phyloP scores from a whole-genome alignment of 2,329 filamentous ascomycete genomes.

The Penicillium rolfsii region DNA sequence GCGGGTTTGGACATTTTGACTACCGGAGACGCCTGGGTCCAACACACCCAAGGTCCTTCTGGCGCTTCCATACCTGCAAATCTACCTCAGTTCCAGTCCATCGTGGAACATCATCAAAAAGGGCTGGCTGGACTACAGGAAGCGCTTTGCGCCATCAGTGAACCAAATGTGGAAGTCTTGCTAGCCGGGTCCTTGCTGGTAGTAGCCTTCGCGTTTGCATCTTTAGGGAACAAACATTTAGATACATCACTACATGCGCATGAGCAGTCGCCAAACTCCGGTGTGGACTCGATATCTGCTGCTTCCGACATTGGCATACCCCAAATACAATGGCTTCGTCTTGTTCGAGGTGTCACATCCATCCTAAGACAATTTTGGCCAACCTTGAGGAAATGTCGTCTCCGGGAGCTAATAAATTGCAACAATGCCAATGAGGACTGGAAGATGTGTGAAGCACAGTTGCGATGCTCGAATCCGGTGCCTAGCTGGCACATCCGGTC shows the following conservation, averaged over 20 bases:
- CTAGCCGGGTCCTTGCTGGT: constrained; percentile 25
- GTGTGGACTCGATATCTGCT: background rate
- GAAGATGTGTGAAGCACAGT: constrained; percentile 8
- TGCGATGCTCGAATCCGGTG: background rate
- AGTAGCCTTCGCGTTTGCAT: constrained; percentile 28
- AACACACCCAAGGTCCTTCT: background rate
- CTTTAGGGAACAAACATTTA: constrained; percentile 14
- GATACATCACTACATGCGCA: background rate
- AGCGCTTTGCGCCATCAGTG: constrained; percentile 12
- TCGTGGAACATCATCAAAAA: constrained; percentile 29
- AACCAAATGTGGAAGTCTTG: constrained; percentile 16
- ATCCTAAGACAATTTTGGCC: constrained; percentile 21
- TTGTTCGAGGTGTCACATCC: constrained; percentile 18
- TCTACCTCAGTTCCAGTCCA: constrained; percentile 1
- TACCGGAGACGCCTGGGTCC: background rate
- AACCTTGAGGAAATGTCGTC: constrained; percentile 14
- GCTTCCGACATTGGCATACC: background rate
- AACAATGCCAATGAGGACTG: constrained; percentile 25
- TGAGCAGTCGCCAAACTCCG: background rate
- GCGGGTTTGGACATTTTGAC: constrained; percentile 26
- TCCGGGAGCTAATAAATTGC: constrained; percentile 16
- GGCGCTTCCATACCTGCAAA: background rate
- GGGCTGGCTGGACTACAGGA: constrained; percentile 24
- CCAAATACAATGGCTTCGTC: constrained; percentile 24
- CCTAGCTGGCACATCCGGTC: background rate